Conservation (phyloP, 2,329 filamentous ascomycete species). For the Ophiognomonia clavigignenti-juglandacearum region DNA sequence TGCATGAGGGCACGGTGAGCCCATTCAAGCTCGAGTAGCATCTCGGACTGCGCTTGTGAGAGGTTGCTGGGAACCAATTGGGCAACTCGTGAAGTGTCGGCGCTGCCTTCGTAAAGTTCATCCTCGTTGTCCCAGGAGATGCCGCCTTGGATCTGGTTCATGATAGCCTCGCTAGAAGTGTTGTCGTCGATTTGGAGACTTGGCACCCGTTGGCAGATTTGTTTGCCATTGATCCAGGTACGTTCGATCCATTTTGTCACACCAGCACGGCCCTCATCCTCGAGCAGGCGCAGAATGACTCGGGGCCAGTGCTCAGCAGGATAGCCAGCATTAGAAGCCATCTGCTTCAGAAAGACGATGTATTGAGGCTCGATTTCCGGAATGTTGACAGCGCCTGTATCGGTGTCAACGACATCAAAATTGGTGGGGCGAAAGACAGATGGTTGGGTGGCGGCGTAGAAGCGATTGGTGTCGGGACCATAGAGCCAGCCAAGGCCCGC, state of each 20-base stretch:
- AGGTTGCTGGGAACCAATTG: conserved; percentile 39
- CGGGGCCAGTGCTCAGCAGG: conserved; percentile 25
- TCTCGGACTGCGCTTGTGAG: conserved; percentile 61
- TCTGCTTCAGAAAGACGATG: conserved; percentile 30
- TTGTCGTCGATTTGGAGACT: not conserved
- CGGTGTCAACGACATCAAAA: conserved; percentile 1
- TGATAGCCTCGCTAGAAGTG: conserved; percentile 2
- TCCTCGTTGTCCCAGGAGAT: not conserved
- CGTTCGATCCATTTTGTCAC: conserved; percentile 7
- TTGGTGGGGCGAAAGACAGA: conserved; percentile 10
- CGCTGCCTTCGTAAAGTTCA: conserved; percentile 10
- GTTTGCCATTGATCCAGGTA: conserved; percentile 15
- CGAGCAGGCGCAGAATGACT: conserved; percentile 30
- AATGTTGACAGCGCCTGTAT: not conserved
- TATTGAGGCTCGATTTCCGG: not conserved
- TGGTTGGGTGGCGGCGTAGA: not conserved
- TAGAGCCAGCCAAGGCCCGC: conserved; percentile 63
- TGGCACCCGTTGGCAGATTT: conserved; percentile 24
- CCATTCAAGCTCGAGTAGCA: conserved; percentile 65
- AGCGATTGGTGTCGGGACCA: conserved; percentile 45
- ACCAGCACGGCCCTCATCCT: conserved; percentile 26
- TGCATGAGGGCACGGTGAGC: conserved; percentile 64
- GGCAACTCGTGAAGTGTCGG: conserved; percentile 21
- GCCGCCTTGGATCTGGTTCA: conserved; percentile 3
- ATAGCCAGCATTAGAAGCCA: conserved; percentile 34